These are phyloP conservation scores for Hypholoma fasciculare DNA, from an alignment of 768 basidiomycete genomes.

Conservation along the genomic window DNA sequence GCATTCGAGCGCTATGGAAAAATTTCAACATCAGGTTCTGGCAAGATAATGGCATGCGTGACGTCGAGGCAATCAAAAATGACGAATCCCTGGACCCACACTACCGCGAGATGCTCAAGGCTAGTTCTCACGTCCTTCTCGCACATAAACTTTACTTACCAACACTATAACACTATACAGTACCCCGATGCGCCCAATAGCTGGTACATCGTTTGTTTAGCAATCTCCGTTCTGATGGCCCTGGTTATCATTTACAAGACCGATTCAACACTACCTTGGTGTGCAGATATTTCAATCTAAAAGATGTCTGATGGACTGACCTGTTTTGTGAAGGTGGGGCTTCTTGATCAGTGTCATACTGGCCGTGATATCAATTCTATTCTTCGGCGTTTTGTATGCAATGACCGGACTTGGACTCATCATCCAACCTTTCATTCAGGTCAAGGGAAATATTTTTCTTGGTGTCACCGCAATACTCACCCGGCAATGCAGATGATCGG, in stretches of 20 bases:
- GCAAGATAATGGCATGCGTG: conserved; percentile 39
- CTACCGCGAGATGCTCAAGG: conserved; percentile 53
- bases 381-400: conserved; percentile 44
- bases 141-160: neutral
- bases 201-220: conserved; percentile 49
- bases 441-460: conserved; percentile 17
- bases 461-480: conserved; percentile 13
- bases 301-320: no score
- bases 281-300: neutral
- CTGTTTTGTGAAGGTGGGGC: conserved; percentile 40
- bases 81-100: conserved; percentile 45
- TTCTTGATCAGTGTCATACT: conserved; percentile 43
- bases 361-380: conserved; percentile 43
- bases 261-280: conserved; percentile 50
- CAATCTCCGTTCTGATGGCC: conserved; percentile 41
- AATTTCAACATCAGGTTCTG: conserved; percentile 43
- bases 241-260: conserved; percentile 46
- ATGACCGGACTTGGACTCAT: conserved; percentile 46
- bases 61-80: conserved; percentile 11
- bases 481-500: conserved; percentile 52
- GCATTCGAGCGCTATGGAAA: conserved; percentile 30
- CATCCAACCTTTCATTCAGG: conserved; percentile 53
- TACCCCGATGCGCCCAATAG: conserved; percentile 60
- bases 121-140: conserved; percentile 11
- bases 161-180: conserved; percentile 10